A percentile compares a stretch with the other conserved stretches of the same genome.
phyloP scores from a whole-genome alignment of 352 stramenopile genomes.

The Thalassiosira sp. region DNA sequence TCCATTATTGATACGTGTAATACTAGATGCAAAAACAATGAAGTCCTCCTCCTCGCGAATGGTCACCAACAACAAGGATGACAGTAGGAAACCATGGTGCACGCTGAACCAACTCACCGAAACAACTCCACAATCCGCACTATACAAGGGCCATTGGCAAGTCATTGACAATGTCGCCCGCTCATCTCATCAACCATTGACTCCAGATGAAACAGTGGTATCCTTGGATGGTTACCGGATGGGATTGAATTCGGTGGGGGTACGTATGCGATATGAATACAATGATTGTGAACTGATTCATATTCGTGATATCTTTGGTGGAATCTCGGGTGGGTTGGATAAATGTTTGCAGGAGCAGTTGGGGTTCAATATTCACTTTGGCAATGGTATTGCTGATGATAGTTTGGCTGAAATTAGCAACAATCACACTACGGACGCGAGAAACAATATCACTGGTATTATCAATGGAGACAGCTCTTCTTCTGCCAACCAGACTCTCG shows the following conservation, averaged over 20 bases:
- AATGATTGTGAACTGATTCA: conserved; percentile 50
- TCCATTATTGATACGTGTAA: conserved; percentile 44
- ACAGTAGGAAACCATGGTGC: conserved; percentile 28
- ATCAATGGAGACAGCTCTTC: not conserved
- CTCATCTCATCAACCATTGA: conserved; percentile 35
- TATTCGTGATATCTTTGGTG: conserved; percentile 38
- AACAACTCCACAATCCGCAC: conserved; percentile 28
- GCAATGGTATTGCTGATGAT: too few species aligned
- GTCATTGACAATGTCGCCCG: conserved; percentile 52
- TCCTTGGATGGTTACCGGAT: conserved; percentile 61
- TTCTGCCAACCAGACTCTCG: not conserved
- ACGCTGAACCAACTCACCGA: conserved; percentile 33
- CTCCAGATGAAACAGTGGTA: conserved; percentile 40
- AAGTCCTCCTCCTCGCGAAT: too few species aligned
- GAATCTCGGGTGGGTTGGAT: conserved; percentile 15
- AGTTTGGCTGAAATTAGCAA: not conserved
- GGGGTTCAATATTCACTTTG: conserved; percentile 13
- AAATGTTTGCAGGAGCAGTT: conserved; percentile 24
- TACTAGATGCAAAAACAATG: too few species aligned
- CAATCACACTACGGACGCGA: not conserved
- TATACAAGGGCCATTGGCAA: conserved; percentile 57
- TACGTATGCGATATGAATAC: conserved; percentile 62
- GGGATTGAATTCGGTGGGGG: conserved; percentile 63
- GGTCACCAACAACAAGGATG: too few species aligned
- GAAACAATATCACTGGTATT: conserved; percentile 2